Evolutionary conservation across 2,329 filamentous ascomycete genomes (phyloP).

Genomic region (Chrysoporthe deuterocubensis): DNA sequence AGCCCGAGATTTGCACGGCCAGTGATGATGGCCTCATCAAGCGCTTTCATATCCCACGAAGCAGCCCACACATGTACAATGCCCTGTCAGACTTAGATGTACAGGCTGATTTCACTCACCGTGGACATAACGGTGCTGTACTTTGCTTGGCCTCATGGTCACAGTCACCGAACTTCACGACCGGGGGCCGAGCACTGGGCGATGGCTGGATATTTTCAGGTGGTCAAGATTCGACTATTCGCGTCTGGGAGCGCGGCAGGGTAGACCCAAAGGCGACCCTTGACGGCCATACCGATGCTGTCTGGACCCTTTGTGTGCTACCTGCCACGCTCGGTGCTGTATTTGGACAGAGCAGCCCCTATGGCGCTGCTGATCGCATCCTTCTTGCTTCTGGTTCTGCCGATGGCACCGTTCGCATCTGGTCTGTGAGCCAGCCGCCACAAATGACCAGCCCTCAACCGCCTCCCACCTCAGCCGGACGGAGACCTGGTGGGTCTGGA

Average conservation of each 20-base stretch:
- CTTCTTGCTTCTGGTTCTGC: slow-evolving; percentile 89
- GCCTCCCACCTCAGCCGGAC: slow-evolving; percentile 60
- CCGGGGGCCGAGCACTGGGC: slow-evolving; percentile 82
- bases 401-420: slow-evolving; percentile 89
- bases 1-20: slow-evolving; percentile 95
- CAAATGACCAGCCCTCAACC: slow-evolving; percentile 82
- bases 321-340: slow-evolving; percentile 80
- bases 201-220: slow-evolving; percentile 99
- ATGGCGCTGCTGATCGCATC: slow-evolving; percentile 83
- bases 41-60: slow-evolving; percentile 91
- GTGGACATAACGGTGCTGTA: slow-evolving; percentile 89
- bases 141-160: slow-evolving; percentile 87
- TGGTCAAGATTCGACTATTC: slow-evolving; percentile 88
- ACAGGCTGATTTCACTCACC: slow-evolving; percentile 90
- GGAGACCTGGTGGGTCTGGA: slow-evolving; percentile 58
- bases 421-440: slow-evolving; percentile 91
- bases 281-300: slow-evolving; percentile 91
- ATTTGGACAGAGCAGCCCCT: slow-evolving; percentile 75
- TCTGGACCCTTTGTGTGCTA: slow-evolving; percentile 93
- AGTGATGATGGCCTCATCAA: slow-evolving; percentile 97
- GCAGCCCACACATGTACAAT: slow-evolving; percentile 56
- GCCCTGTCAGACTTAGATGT: slow-evolving; percentile 84
- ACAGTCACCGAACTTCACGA: slow-evolving; percentile 84
- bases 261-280: slow-evolving; percentile 95
- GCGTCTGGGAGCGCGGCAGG: slow-evolving; percentile 92